These are phyloP conservation scores for Syzygium aqueum DNA, from an alignment of 345 rosid species.

Conservation along the genomic window DNA sequence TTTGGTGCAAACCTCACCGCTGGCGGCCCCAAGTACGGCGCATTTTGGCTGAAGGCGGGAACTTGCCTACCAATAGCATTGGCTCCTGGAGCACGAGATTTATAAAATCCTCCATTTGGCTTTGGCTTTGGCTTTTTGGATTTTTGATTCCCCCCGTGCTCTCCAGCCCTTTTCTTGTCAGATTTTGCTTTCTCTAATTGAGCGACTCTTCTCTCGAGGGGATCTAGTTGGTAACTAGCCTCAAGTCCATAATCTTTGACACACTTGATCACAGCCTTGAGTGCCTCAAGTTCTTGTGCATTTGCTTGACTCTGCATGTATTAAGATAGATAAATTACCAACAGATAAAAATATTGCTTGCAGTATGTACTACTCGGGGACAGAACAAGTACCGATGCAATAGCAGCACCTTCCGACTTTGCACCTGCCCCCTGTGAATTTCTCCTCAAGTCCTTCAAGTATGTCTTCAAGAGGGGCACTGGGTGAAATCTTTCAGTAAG, in stretches of 20 bases:
- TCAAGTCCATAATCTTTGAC: constrained; percentile 44
- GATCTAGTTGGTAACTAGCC: constrained; percentile 42
- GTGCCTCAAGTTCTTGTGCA: constrained; percentile 43
- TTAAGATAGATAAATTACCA: background rate
- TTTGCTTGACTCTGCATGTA: constrained; percentile 26
- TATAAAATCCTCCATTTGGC: constrained; percentile 21
- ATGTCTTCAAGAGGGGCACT: constrained; percentile 46
- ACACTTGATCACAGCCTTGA: constrained; percentile 38
- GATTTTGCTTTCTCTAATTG: constrained; percentile 40
- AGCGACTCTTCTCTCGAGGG: constrained; percentile 43
- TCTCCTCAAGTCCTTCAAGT: constrained; percentile 44
- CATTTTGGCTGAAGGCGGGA: constrained; percentile 10
- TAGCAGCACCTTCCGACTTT: constrained; percentile 14
- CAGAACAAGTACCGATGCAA: constrained; percentile 23
- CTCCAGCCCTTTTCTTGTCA: constrained; percentile 37
- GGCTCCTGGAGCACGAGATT: constrained; percentile 17
- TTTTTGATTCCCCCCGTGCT: constrained; percentile 21
- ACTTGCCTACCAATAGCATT: constrained; percentile 17
- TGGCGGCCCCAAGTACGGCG: constrained; percentile 13
- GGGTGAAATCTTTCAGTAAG: constrained; percentile 40
- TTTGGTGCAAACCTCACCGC: constrained; percentile 12
- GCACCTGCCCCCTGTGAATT: constrained; percentile 41
- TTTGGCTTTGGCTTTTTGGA: constrained; percentile 33
- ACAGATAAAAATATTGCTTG: background rate
- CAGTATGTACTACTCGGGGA: background rate